Evolutionary conservation across 108 stramenopile species (phyloP), one percentile per base, ranked within the genome.

Genomic region (Cyclotella cryptica): DNA sequence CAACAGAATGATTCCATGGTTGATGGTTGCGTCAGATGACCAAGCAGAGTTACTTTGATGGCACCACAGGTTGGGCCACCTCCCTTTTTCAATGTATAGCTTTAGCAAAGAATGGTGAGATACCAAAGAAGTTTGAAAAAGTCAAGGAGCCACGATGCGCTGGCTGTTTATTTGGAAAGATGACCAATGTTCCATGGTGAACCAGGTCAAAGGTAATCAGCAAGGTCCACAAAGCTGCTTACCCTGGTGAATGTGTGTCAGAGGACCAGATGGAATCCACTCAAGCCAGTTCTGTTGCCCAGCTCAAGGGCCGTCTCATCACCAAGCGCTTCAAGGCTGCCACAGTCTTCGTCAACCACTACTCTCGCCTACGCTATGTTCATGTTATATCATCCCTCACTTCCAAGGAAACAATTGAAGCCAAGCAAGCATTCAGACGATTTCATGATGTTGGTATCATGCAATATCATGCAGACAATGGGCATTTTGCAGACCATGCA

Each of bases 91-190:
- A 46, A 46, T 13, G 14, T 10, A 46, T 13, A 46, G 12, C 10
- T n/a, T n/a, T n/a, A n/a, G n/a, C n/a, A n/a, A 46, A 46, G 14
- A 46, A 46, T 46, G 45, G 45, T 46, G 45, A 46, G 45, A 46
- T 46, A 10, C 45, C n/a, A n/a, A n/a, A n/a, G n/a, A n/a, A n/a
- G n/a, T n/a, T n/a, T n/a, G n/a, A n/a, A n/a, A n/a, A n/a, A n/a
- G n/a, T n/a, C n/a, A n/a, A n/a, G n/a, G n/a, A n/a, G n/a, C n/a
- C n/a, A n/a, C n/a, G n/a, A n/a, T 46, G 45, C 14, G 45, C 45
- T 46, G 45, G 45, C 14, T 46, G 45, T 46, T n/a, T 46, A 10
- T 46, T 13, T 46, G 45, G 45, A 46, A 14, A 46, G 10, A 46
- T 46, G 45, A 46, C 45, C 14, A 46, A 46, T 13, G 10, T 46